phyloP scores from a whole-genome alignment of 192 early-diverging fungal species.

The Physocladia obscura region DNA sequence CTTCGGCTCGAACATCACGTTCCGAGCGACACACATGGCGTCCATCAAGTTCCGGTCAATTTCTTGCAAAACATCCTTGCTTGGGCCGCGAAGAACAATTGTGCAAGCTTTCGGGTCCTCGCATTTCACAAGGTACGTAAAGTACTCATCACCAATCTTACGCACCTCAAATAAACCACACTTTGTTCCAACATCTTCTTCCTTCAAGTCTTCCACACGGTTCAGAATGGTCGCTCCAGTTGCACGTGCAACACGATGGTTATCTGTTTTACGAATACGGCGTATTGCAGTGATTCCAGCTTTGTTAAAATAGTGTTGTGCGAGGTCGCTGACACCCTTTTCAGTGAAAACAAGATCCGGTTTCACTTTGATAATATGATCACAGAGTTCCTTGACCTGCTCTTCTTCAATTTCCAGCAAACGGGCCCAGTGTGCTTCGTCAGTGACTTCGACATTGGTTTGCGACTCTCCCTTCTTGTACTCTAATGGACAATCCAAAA shows the following conservation, averaged over 20 bases:
- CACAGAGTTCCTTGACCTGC: constrained; percentile 95
- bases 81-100: constrained; percentile 93
- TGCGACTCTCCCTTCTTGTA: constrained; percentile 99
- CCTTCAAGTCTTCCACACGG: constrained; percentile 94
- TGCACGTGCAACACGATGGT: constrained; percentile 98
- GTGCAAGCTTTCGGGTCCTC: constrained; percentile 98
- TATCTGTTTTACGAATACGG: constrained; percentile 97
- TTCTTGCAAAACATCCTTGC: constrained; percentile 97
- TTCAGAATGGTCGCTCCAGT: constrained; percentile 95
- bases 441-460: constrained; percentile 96
- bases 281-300: constrained; percentile 96
- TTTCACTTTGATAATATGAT: constrained; percentile 92
- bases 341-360: constrained; percentile 98
- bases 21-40: constrained; percentile 97
- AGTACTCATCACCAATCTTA: constrained; percentile 99
- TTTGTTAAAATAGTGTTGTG: constrained; percentile 98
- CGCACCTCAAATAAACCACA: constrained; percentile 94
- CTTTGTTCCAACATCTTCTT: constrained; percentile 87
- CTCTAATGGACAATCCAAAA: constrained; percentile 97
- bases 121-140: constrained; percentile 92
- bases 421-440: constrained; percentile 95
- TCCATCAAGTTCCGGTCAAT: constrained; percentile 99
- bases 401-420: constrained; percentile 99
- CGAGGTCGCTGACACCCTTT: constrained; percentile 98
- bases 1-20: constrained; percentile 93